Evolutionary conservation across 2,329 filamentous ascomycete species (phyloP).

Genomic region (Phialophora expanda): DNA sequence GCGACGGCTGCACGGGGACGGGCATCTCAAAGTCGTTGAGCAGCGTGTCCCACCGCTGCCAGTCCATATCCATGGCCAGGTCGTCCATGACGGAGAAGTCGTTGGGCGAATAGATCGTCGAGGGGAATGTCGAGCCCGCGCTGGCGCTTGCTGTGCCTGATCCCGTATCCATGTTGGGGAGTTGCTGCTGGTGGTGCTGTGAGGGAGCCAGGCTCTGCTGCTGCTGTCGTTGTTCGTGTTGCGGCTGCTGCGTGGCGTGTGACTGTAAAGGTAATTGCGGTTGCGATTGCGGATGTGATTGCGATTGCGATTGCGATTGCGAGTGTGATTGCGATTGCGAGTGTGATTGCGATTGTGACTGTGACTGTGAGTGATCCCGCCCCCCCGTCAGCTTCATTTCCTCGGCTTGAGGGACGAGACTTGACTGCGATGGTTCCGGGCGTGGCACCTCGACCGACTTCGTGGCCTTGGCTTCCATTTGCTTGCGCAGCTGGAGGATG

Average conservation of each 20-base stretch:
- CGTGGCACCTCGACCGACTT: neutral
- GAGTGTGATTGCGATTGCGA: neutral
- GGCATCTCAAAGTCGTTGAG: slow-evolving; percentile 27
- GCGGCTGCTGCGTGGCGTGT: neutral
- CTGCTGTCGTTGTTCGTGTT: neutral
- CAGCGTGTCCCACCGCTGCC: slow-evolving; percentile 34
- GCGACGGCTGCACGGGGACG: neutral
- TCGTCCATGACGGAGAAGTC: slow-evolving; percentile 20
- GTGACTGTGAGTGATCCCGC: neutral
- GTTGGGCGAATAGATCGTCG: slow-evolving; percentile 13
- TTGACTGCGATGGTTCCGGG: neutral
- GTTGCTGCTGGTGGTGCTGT: neutral
- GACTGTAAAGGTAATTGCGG: neutral
- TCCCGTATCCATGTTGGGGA: neutral
- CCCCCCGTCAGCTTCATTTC: slow-evolving; percentile 3
- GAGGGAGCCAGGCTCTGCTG: neutral
- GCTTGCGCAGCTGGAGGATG: slow-evolving; percentile 28
- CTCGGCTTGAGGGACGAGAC: neutral
- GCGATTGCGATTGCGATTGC: neutral
- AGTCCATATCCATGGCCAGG: slow-evolving; percentile 36
- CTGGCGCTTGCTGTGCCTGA: neutral
- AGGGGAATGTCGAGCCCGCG: neutral
- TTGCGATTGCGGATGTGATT: neutral
- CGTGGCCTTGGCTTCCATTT: slow-evolving; percentile 19
- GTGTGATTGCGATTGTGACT: neutral